Evolutionary conservation across 148 eudicot species (phyloP).

Genomic region (Camellia sinensis): DNA sequence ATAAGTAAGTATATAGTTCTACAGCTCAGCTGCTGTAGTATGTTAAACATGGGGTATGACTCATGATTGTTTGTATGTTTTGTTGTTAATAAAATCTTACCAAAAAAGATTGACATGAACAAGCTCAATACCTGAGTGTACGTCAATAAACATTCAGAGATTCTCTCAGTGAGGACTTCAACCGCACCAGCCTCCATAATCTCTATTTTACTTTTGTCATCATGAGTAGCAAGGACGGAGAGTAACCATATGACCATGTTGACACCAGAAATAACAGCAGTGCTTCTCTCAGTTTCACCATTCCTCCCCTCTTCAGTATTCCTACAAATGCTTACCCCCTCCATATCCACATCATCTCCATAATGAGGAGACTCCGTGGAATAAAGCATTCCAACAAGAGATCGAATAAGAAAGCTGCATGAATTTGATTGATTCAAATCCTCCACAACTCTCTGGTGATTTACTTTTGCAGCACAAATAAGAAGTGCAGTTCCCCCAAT

Average conservation of each 20-base stretch:
- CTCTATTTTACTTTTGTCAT: slow-evolving; percentile 56
- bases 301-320: slow-evolving; percentile 41
- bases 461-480: slow-evolving; percentile 74
- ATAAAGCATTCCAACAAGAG: slow-evolving; percentile 76
- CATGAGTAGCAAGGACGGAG: slow-evolving; percentile 74
- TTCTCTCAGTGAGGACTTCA: slow-evolving; percentile 81
- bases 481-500: slow-evolving; percentile 92
- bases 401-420: slow-evolving; percentile 56
- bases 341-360: slow-evolving; percentile 41
- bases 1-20: too few species aligned
- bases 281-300: slow-evolving; percentile 32
- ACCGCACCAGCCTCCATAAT: slow-evolving; percentile 89
- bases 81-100: too few species aligned
- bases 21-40: too few species aligned
- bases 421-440: slow-evolving; percentile 59
- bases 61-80: too few species aligned
- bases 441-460: slow-evolving; percentile 61
- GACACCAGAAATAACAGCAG: slow-evolving; percentile 54
- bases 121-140: slow-evolving; percentile 53
- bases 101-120: neutral
- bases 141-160: slow-evolving; percentile 43
- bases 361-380: slow-evolving; percentile 31
- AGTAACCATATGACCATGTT: slow-evolving; percentile 82
- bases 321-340: slow-evolving; percentile 57
- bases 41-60: too few species aligned